phyloP scores from a whole-genome alignment of 108 stramenopile species.

The Aurantiochytrium sp. region DNA sequence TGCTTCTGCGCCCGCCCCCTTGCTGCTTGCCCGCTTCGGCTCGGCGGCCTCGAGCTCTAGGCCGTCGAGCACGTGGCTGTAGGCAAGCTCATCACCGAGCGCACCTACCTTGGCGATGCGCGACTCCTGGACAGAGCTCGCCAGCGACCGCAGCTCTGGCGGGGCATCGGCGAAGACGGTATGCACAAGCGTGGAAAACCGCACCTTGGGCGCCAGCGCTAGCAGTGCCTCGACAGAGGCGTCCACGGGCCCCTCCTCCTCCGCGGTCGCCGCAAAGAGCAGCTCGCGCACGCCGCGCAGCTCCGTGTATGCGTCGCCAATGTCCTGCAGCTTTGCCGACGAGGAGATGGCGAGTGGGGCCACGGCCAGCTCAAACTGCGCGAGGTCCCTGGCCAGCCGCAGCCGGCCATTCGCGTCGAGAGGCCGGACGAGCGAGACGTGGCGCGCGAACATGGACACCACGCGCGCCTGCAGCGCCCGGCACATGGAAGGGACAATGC shows the following conservation, averaged over 20 bases:
- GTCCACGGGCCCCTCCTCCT: background rate
- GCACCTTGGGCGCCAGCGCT: background rate
- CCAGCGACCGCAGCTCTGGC: background rate
- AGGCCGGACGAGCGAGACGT: conserved; percentile 2
- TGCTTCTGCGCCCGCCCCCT: background rate
- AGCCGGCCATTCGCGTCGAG: background rate
- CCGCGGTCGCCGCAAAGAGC: background rate
- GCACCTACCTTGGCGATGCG: background rate
- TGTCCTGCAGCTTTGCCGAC: background rate
- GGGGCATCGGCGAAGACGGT: background rate
- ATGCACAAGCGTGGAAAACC: background rate
- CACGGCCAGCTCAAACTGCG: conserved; percentile 11
- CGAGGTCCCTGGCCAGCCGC: background rate
- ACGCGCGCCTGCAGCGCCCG: background rate
- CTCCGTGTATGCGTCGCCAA: background rate
- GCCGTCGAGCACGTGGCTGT: background rate
- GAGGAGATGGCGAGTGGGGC: background rate
- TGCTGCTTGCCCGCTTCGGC: background rate
- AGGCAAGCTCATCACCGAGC: background rate
- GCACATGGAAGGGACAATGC: background rate
- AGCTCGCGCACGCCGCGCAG: conserved; percentile 17
- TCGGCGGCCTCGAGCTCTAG: background rate
- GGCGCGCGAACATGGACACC: background rate
- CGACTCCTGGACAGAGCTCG: background rate
- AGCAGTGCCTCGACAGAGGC: background rate